A percentile compares a stretch with the other conserved stretches of the same genome.
Evolutionary conservation across 768 basidiomycete species (phyloP).

Genomic region (Psilocybe subaeruginosa): DNA sequence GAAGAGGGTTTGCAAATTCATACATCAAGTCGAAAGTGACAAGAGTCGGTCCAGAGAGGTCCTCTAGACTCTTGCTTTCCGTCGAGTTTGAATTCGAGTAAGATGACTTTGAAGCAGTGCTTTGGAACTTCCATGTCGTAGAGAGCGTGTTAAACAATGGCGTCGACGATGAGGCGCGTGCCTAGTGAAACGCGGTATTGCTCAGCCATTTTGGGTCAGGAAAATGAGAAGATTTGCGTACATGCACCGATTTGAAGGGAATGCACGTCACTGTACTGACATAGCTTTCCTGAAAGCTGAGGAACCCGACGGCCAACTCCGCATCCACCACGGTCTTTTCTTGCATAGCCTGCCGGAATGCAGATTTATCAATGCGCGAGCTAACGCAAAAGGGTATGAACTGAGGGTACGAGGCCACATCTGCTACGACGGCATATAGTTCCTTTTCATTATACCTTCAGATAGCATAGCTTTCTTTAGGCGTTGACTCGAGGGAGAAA

Average conservation of each 20-base stretch:
- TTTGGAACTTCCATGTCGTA: slow-evolving; percentile 27
- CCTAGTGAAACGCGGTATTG: slow-evolving; percentile 11
- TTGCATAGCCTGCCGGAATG: slow-evolving; percentile 25
- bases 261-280: slow-evolving; percentile 80
- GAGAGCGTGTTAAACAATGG: slow-evolving; percentile 26
- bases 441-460: slow-evolving; percentile 75
- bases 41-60: slow-evolving; percentile 59
- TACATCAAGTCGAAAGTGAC: slow-evolving; percentile 86
- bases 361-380: slow-evolving; percentile 61
- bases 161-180: slow-evolving; percentile 27
- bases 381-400: slow-evolving; percentile 91
- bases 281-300: slow-evolving; percentile 87
- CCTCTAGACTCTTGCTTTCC: slow-evolving; percentile 1
- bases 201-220: neutral
- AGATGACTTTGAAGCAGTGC: neutral
- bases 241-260: slow-evolving; percentile 81
- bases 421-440: slow-evolving; percentile 84
- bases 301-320: slow-evolving; percentile 88
- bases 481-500: slow-evolving; percentile 5
- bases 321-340: slow-evolving; percentile 65
- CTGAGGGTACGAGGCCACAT: slow-evolving; percentile 81
- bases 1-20: slow-evolving; percentile 84
- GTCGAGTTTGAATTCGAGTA: neutral
- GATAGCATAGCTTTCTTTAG: neutral
- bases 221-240: slow-evolving; percentile 25